A percentile compares a stretch with the other conserved stretches of the same genome.
Conservation (phyloP, 208 protist genomes). For the Porcisia hertigi region DNA sequence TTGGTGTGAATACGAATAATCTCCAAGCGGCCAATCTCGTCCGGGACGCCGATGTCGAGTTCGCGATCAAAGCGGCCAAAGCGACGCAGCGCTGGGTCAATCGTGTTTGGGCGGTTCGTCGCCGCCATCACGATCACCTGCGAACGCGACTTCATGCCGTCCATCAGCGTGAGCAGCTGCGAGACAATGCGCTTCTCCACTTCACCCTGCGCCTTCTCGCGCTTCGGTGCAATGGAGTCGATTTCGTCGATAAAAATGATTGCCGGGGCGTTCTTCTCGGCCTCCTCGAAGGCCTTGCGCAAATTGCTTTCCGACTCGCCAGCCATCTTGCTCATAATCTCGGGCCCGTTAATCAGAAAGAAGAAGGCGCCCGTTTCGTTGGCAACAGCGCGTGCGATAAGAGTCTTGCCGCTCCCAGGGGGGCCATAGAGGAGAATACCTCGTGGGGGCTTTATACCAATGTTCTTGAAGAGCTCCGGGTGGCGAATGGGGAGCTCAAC, state of each 20-base stretch:
- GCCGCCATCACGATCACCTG: slow-evolving; percentile 99
- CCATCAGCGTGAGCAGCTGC: slow-evolving; percentile 99
- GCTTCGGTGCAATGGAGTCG: slow-evolving; percentile 99
- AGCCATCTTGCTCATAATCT: slow-evolving; percentile 99
- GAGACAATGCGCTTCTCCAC: slow-evolving; percentile 99
- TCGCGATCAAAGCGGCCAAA: slow-evolving; percentile 99
- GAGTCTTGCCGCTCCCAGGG: slow-evolving; percentile 99
- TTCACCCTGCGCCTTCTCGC: slow-evolving; percentile 99
- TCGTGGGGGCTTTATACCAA: slow-evolving; percentile 97
- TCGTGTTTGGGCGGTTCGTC: slow-evolving; percentile 99
- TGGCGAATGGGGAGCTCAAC: slow-evolving; percentile 99
- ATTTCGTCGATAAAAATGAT: slow-evolving; percentile 99
- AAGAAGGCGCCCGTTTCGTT: slow-evolving; percentile 99
- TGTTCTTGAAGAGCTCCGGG: slow-evolving; percentile 98
- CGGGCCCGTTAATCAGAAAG: slow-evolving; percentile 99
- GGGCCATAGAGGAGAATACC: slow-evolving; percentile 99
- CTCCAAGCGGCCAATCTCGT: slow-evolving; percentile 98
- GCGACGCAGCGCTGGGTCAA: slow-evolving; percentile 99
- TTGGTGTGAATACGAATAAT: slow-evolving; percentile 99
- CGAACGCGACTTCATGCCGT: slow-evolving; percentile 98
- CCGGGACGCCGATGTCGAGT: slow-evolving; percentile 99
- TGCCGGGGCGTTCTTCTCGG: slow-evolving; percentile 99
- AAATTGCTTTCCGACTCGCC: slow-evolving; percentile 99
- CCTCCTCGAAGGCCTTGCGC: slow-evolving; percentile 99
- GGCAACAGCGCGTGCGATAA: slow-evolving; percentile 99